phyloP scores from a whole-genome alignment of 805 yeast species.

The Saturnispora galanensis region DNA sequence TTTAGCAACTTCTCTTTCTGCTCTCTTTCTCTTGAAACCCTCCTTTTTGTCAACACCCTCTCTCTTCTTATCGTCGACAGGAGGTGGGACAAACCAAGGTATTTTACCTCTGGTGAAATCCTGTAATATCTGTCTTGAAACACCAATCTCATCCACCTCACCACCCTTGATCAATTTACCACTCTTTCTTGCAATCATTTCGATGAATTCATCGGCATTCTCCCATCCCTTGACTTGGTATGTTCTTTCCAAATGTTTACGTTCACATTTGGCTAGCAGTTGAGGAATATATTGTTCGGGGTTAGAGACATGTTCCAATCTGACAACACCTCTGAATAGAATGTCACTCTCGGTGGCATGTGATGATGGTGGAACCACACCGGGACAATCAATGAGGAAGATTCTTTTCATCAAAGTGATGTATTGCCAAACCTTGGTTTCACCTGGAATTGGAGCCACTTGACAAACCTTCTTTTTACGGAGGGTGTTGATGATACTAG shows the following conservation, averaged over 20 bases:
- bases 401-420: conserved; percentile 94
- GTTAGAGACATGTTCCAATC: conserved; percentile 93
- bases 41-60: conserved; percentile 51
- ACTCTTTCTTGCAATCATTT: conserved; percentile 81
- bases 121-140: conserved; percentile 79
- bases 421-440: conserved; percentile 98
- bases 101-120: conserved; percentile 96
- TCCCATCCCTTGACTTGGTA: conserved; percentile 92
- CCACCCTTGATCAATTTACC: conserved; percentile 95
- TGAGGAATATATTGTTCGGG: conserved; percentile 95
- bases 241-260: conserved; percentile 87
- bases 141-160: conserved; percentile 93
- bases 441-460: conserved; percentile 98
- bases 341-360: conserved; percentile 89
- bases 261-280: conserved; percentile 72
- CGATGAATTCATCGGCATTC: conserved; percentile 69
- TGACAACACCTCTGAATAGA: conserved; percentile 90
- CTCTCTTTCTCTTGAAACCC: conserved; percentile 42
- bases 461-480: conserved; percentile 92
- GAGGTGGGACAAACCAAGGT: conserved; percentile 97
- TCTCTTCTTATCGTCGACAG: conserved; percentile 53
- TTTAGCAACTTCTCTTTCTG: conserved; percentile 32
- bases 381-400: conserved; percentile 95
- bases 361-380: conserved; percentile 92
- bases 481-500: conserved; percentile 88